A percentile compares a stretch with the other conserved stretches of the same genome.
Evolutionary conservation across 257 asterid genomes (phyloP).

Genomic region (Leptodermis oblonga): DNA sequence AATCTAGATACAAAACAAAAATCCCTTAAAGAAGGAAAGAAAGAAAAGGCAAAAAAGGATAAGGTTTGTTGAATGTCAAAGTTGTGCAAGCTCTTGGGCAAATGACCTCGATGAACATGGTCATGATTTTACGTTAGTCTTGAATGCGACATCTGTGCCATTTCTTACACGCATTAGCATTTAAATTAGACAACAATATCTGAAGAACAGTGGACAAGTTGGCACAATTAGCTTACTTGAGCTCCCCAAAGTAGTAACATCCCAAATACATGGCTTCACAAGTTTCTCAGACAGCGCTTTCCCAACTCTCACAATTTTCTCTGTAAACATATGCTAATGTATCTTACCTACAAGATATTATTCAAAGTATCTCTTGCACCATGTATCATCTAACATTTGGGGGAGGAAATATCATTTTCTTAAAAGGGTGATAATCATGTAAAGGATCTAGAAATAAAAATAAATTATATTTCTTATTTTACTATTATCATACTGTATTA

Average conservation of each 20-base stretch:
- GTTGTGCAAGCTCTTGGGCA: neutral
- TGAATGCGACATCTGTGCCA: neutral
- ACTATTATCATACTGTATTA: too few relatives aligned
- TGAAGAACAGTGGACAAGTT: neutral
- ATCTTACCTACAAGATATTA: too few relatives aligned
- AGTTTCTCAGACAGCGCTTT: slow-evolving; percentile 10
- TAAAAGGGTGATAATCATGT: too few relatives aligned
- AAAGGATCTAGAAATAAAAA: too few relatives aligned
- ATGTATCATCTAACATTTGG: too few relatives aligned
- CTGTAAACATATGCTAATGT: neutral
- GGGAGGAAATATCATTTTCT: too few relatives aligned
- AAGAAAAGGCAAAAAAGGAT: neutral
- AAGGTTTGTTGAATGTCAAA: slow-evolving; percentile 15
- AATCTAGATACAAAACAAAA: neutral
- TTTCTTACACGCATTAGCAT: neutral
- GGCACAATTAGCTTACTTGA: neutral
- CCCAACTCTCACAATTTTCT: neutral
- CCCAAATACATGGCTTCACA: neutral
- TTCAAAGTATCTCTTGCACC: too few relatives aligned
- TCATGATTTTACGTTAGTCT: neutral
- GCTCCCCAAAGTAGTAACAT: slow-evolving; percentile 5
- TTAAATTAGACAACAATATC: neutral
- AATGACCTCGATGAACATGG: neutral
- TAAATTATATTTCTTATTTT: too few relatives aligned
- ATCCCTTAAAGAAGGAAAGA: too few relatives aligned